These are phyloP conservation scores for Saturnispora ahearnii DNA, from an alignment of 805 yeast species.

Conservation along the genomic window DNA sequence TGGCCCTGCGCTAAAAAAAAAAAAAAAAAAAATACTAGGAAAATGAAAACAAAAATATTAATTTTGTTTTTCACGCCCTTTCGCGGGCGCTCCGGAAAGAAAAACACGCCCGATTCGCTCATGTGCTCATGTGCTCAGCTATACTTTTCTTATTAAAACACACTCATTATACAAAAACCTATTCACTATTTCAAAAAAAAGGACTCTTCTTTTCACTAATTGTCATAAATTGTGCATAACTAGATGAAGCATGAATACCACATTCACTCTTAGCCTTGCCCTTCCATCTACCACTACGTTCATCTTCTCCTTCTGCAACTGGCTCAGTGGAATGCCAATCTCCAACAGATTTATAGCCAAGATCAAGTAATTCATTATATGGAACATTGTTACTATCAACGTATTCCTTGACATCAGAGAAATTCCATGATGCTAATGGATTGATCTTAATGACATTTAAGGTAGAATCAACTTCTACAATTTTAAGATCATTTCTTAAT, in stretches of 20 bases:
- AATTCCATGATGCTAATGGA: conserved; percentile 80
- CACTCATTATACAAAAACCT: neutral
- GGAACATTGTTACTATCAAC: conserved; percentile 69
- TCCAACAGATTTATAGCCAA: conserved; percentile 87
- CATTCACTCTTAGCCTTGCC: conserved; percentile 90
- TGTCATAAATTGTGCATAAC: conserved; percentile 55
- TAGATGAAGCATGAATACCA: conserved; percentile 80
- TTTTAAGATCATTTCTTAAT: conserved; percentile 58
- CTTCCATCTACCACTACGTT: conserved; percentile 95
- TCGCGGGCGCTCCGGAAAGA: neutral
- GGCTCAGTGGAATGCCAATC: conserved; percentile 94
- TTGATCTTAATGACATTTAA: conserved; percentile 76
- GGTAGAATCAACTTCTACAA: conserved; percentile 64
- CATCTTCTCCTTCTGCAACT: conserved; percentile 86
- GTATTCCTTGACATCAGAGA: conserved; percentile 60
- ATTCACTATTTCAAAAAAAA: neutral
- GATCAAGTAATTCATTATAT: conserved; percentile 71
- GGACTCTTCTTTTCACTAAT: neutral
- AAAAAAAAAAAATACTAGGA: too few species aligned
- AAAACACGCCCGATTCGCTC: neutral
- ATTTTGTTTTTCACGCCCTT: neutral
- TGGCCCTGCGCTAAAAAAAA: too few species aligned
- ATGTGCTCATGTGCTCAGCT: neutral
- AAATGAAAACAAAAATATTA: neutral
- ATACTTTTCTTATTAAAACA: neutral